Conservation (phyloP, 2,329 filamentous ascomycete genomes). For the Cylindrodendrum hubeiense region DNA sequence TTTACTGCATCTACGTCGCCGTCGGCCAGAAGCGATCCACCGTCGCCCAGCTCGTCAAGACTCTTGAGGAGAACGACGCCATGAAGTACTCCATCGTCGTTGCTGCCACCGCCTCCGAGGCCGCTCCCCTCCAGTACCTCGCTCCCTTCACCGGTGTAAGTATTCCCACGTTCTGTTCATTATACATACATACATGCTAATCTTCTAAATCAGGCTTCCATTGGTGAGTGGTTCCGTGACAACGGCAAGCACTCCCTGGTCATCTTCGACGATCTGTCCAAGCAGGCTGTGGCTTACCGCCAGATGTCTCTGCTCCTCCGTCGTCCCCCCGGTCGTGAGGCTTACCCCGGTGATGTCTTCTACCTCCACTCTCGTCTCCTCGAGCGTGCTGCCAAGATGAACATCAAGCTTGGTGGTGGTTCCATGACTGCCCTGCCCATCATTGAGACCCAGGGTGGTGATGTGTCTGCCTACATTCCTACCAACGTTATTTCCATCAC, state of each 20-base stretch:
- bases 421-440: slow-evolving; percentile 97
- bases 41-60: slow-evolving; percentile 99
- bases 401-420: slow-evolving; percentile 92
- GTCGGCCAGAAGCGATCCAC: slow-evolving; percentile 99
- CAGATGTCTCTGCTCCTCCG: slow-evolving; percentile 99
- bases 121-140: slow-evolving; percentile 92
- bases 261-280: slow-evolving; percentile 95
- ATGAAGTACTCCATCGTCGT: slow-evolving; percentile 98
- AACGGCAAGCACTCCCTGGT: slow-evolving; percentile 90
- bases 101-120: slow-evolving; percentile 97
- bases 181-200: no score
- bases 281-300: slow-evolving; percentile 98
- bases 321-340: slow-evolving; percentile 98
- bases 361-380: slow-evolving; percentile 99
- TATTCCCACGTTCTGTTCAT: no score
- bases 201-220: no score
- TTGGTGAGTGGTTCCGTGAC: slow-evolving; percentile 83
- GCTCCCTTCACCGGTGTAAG: slow-evolving; percentile 96
- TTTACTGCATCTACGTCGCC: slow-evolving; percentile 99
- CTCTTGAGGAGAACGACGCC: slow-evolving; percentile 98
- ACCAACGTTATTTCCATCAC: slow-evolving; percentile 99
- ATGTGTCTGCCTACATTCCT: slow-evolving; percentile 99
- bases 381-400: slow-evolving; percentile 99
- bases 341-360: slow-evolving; percentile 99
- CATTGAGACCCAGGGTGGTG: slow-evolving; percentile 99